Evolutionary conservation across 495 filamentous ascomycete species (phyloP), one percentile per base, ranked within the genome.

Genomic region (Talaromyces borbonicus): DNA sequence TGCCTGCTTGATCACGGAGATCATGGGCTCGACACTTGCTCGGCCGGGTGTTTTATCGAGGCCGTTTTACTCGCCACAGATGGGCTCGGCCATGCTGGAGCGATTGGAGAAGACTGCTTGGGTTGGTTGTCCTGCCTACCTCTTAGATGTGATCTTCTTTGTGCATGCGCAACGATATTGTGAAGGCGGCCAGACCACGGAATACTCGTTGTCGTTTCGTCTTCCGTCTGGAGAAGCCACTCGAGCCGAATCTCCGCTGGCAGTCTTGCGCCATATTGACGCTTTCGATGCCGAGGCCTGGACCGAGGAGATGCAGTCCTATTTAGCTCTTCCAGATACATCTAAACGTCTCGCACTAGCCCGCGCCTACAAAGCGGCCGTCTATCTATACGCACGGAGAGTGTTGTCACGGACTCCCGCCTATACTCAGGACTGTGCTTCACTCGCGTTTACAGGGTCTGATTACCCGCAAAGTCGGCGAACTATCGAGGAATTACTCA

Each of bases 1-100:
- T 35, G 62, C 63, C 1, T 69, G 64, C 36, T 55, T 72, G 33
- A 61, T 72, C 30, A 66, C 69, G 50, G 65, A 72, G 49, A 68
- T 72, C 20, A 72, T 72, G 68, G 68, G 68, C 18, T 67, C 68
- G 14, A 72, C 68, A 1, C 67, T 72, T 15, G 67, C 66, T 4
- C 57, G 67, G 12, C 67, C 66, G 4, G 68, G 68, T 12, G 60
- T 61, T 9, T 62, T 72, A 22, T 67, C 68, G 0, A 64, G 58
- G 38, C 68, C 68, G 2, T 68, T 72, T 52, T 68, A 66, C 49
- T 61, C 65, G 46, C 52, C 58, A 4, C 45, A 55, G 42, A 67
- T 69, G 65, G 62, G 62, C 6, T 55, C 68, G n/a, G 52, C 55
- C 7, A 56, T 65, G 35, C 60, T 72, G 26, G 62, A 65, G 43